phyloP scores from a whole-genome alignment of 2,329 filamentous ascomycete genomes.

The Chrysoporthe cubensis region DNA sequence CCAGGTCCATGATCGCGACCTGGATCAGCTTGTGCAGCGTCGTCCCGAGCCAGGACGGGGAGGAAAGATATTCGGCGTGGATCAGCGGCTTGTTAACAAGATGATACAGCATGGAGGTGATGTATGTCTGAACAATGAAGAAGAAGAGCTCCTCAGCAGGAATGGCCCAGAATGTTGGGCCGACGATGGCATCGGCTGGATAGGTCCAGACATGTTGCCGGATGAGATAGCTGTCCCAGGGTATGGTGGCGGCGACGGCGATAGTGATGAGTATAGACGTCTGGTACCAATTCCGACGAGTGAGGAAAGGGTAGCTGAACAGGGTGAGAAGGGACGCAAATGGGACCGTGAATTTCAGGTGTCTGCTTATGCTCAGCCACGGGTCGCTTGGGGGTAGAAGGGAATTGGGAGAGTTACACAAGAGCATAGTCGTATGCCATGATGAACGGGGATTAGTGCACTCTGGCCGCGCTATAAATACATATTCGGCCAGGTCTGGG shows the following conservation, averaged over 20 bases:
- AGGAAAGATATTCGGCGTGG: slow-evolving; percentile 45
- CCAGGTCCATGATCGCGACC: slow-evolving; percentile 47
- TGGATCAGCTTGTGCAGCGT: slow-evolving; percentile 43
- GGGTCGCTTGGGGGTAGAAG: not conserved
- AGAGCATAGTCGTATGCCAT: slow-evolving; percentile 35
- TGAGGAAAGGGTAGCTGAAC: slow-evolving; percentile 64
- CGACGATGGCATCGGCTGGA: slow-evolving; percentile 65
- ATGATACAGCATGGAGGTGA: slow-evolving; percentile 70
- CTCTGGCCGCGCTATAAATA: not conserved
- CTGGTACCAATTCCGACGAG: slow-evolving; percentile 65
- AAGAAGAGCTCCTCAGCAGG: slow-evolving; percentile 77
- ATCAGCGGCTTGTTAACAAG: slow-evolving; percentile 68
- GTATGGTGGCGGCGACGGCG: slow-evolving; percentile 69
- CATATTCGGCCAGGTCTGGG: slow-evolving; percentile 14
- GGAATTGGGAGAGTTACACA: slow-evolving; percentile 26
- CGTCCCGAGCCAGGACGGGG: slow-evolving; percentile 9
- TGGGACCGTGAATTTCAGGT: slow-evolving; percentile 70
- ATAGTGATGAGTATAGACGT: slow-evolving; percentile 63
- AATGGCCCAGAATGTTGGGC: slow-evolving; percentile 65
- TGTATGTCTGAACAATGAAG: slow-evolving; percentile 78
- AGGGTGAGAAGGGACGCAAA: slow-evolving; percentile 62
- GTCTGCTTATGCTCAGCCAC: slow-evolving; percentile 44
- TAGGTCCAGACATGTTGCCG: slow-evolving; percentile 72
- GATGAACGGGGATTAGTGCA: not conserved
- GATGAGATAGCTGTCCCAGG: slow-evolving; percentile 79